Evolutionary conservation across 2,329 filamentous ascomycete species (phyloP).

Genomic region (Phaeoacremonium minimum): DNA sequence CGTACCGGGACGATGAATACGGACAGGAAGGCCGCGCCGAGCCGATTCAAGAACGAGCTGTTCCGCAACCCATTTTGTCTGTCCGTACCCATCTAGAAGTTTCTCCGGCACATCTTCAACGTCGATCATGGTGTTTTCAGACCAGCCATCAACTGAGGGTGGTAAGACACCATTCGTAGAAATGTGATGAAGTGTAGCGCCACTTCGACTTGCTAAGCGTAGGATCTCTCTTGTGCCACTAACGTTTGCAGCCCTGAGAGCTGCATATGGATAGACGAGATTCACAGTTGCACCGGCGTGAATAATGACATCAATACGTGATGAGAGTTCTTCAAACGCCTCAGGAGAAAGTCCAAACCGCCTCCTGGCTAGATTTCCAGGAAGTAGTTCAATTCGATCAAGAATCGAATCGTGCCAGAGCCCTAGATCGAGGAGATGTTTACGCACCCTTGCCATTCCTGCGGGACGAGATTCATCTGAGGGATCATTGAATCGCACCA

Average conservation of each 20-base stretch:
- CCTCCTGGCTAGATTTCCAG: constrained; percentile 67
- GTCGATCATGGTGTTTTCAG: constrained; percentile 62
- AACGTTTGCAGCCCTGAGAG: constrained; percentile 69
- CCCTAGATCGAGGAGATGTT: constrained; percentile 73
- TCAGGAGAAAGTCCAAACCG: constrained; percentile 64
- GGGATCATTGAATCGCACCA: constrained; percentile 69
- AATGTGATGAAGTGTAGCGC: constrained; percentile 72
- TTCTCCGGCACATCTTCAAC: constrained; percentile 66
- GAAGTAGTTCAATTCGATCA: constrained; percentile 71
- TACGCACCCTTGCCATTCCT: constrained; percentile 68
- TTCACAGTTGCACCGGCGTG: constrained; percentile 78
- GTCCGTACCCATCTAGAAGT: constrained; percentile 69
- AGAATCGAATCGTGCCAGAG: constrained; percentile 74
- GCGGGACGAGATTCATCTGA: constrained; percentile 58
- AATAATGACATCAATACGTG: constrained; percentile 66
- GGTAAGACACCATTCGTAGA: constrained; percentile 79
- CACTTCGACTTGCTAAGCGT: constrained; percentile 61
- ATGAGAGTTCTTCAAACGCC: constrained; percentile 60
- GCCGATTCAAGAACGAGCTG: constrained; percentile 68
- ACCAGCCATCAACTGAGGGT: constrained; percentile 65
- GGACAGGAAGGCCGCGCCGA: constrained; percentile 63
- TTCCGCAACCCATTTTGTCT: constrained; percentile 80
- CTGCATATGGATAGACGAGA: constrained; percentile 76
- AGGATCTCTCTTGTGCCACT: constrained; percentile 75
- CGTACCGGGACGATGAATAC: constrained; percentile 69